phyloP scores from a whole-genome alignment of 768 basidiomycete species.

The Boletus reticulatus region DNA sequence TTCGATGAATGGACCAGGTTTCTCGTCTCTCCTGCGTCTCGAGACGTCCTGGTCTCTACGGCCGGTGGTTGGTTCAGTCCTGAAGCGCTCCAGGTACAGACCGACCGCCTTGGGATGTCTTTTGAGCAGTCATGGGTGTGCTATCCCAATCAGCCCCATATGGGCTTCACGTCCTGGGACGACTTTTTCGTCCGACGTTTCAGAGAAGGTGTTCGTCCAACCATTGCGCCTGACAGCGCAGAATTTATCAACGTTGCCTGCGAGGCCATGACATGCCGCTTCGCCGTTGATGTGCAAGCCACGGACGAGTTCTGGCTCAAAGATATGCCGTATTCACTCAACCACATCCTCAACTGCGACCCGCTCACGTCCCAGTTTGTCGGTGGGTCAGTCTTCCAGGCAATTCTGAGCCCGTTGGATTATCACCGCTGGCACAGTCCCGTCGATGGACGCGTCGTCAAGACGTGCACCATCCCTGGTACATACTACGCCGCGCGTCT shows the following conservation, averaged over 20 bases:
- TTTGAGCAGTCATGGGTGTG: constrained; percentile 42
- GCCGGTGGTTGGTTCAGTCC: constrained; percentile 50
- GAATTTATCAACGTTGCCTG: constrained; percentile 47
- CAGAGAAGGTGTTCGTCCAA: constrained; percentile 12
- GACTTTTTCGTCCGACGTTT: constrained; percentile 48
- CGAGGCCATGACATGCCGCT: constrained; percentile 50
- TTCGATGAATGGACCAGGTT: constrained; percentile 49
- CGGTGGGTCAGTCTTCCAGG: constrained; percentile 54
- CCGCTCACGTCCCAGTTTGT: constrained; percentile 39
- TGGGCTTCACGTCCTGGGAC: constrained; percentile 51
- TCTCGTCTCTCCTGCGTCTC: constrained; percentile 44
- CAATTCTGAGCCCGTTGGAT: constrained; percentile 49
- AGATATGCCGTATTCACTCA: constrained; percentile 57
- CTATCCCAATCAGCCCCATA: constrained; percentile 36
- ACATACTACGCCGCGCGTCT: constrained; percentile 46
- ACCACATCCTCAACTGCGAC: constrained; percentile 50
- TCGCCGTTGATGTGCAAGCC: constrained; percentile 36
- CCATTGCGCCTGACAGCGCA: constrained; percentile 11
- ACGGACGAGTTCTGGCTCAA: constrained; percentile 60
- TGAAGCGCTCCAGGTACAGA: constrained; percentile 23
- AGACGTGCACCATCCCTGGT: too few species aligned
- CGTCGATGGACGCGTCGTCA: constrained; percentile 45
- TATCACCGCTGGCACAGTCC: constrained; percentile 70
- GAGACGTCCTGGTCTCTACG: constrained; percentile 37
- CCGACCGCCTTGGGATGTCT: constrained; percentile 6